phyloP scores from a whole-genome alignment of 495 filamentous ascomycete genomes.

The Neurospora sp. region DNA sequence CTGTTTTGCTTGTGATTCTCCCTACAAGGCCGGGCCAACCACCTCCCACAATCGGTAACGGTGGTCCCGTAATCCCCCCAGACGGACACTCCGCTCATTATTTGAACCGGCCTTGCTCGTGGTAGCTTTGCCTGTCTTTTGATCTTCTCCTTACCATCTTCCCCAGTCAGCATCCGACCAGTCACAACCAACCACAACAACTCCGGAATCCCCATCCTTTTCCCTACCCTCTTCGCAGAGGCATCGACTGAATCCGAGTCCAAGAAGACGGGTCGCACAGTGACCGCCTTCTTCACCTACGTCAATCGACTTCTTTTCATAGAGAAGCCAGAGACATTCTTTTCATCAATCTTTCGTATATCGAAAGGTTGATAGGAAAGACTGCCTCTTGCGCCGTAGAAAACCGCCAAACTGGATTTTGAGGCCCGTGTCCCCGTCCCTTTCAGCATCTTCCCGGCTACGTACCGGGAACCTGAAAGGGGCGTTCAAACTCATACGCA shows the following conservation, averaged over 20 bases:
- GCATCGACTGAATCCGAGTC: constrained; percentile 22
- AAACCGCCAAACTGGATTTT: constrained; percentile 99
- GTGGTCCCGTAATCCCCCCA: not conserved
- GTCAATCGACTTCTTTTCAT: constrained; percentile 42
- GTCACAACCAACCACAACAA: constrained; percentile 17
- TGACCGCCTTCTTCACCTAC: constrained; percentile 26
- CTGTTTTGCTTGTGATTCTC: not conserved
- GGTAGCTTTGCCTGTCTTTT: constrained; percentile 12
- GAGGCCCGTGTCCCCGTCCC: constrained; percentile 98
- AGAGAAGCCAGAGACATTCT: constrained; percentile 70
- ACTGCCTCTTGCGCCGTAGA: constrained; percentile 51
- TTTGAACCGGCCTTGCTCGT: constrained; percentile 26
- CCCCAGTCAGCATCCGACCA: constrained; percentile 12
- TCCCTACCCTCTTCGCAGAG: constrained; percentile 7
- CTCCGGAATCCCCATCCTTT: constrained; percentile 8
- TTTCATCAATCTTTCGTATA: constrained; percentile 93
- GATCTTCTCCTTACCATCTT: constrained; percentile 19
- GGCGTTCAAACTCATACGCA: constrained; percentile 64
- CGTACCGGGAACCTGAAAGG: constrained; percentile 87
- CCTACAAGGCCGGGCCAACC: not conserved
- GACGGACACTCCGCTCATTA: constrained; percentile 16
- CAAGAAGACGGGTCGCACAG: constrained; percentile 25
- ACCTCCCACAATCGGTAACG: not conserved
- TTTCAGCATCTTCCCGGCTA: constrained; percentile 98
- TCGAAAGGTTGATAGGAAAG: constrained; percentile 92